phyloP scores from a whole-genome alignment of 768 basidiomycete species.

The Tylopilus sp. region DNA sequence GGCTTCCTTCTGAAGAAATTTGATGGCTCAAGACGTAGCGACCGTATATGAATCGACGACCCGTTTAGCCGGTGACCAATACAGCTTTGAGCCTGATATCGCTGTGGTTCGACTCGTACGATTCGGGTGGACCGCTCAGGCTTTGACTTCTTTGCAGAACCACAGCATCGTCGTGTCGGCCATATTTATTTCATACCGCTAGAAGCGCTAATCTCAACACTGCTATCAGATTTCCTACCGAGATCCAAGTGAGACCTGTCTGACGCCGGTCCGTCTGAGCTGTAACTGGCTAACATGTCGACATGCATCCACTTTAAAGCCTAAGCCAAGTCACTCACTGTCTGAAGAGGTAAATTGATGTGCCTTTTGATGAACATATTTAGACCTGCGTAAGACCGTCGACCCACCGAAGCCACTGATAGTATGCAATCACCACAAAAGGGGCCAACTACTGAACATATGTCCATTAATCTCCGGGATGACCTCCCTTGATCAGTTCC shows the following conservation, averaged over 20 bases:
- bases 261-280: not conserved
- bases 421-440: not conserved
- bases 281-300: not conserved
- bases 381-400: not conserved
- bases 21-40: slow-evolving; percentile 10
- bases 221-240: slow-evolving; percentile 1
- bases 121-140: not conserved
- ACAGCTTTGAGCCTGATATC: not conserved
- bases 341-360: not conserved
- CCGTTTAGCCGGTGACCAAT: not conserved
- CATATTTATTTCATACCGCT: not conserved
- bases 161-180: slow-evolving; percentile 8
- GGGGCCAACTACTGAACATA: not conserved
- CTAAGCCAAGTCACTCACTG: not conserved
- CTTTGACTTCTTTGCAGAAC: slow-evolving; percentile 8
- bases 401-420: not conserved
- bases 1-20: slow-evolving; percentile 7
- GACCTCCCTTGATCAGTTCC: not conserved
- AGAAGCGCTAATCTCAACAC: slow-evolving; percentile 7
- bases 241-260: no score
- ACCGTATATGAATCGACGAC: not conserved
- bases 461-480: slow-evolving; percentile 8
- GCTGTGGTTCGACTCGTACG: slow-evolving; percentile 13
- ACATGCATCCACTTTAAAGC: not conserved
- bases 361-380: not conserved